Conservation (phyloP, 1,284 basidiomycete genomes). For the Leucocoprinus gongylophorus region DNA sequence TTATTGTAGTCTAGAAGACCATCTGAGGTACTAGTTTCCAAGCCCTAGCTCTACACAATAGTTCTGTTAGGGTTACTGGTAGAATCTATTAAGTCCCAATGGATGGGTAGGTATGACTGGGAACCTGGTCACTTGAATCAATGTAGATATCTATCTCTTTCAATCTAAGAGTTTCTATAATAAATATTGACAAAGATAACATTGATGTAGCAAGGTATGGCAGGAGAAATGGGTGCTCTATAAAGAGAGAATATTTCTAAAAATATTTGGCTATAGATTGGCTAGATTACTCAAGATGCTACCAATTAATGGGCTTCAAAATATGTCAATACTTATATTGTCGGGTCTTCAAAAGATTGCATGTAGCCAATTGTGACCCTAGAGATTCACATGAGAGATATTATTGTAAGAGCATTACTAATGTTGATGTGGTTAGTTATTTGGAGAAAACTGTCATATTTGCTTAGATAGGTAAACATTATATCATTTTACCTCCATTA, state of each 20-base stretch:
- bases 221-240: constrained; percentile 30
- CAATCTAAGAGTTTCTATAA: constrained; percentile 23
- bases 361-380: constrained; percentile 36
- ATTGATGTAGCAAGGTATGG: constrained; percentile 26
- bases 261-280: constrained; percentile 33
- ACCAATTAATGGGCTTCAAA: constrained; percentile 34
- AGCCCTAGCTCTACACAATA: constrained; percentile 6
- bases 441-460: constrained; percentile 11
- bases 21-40: constrained; percentile 1
- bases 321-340: background rate
- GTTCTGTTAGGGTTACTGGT: background rate
- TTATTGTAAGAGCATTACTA: constrained; percentile 35
- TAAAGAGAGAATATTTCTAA: constrained; percentile 21
- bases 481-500: constrained; percentile 19
- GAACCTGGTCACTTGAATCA: too few relatives aligned
- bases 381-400: constrained; percentile 38
- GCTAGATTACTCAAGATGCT: constrained; percentile 37
- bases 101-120: background rate
- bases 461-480: background rate
- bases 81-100: background rate
- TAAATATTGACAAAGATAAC: constrained; percentile 25
- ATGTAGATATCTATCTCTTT: constrained; percentile 27
- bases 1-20: constrained; percentile 4
- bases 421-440: constrained; percentile 40
- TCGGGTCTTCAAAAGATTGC: background rate